Evolutionary conservation across 2,329 filamentous ascomycete genomes (phyloP).

Genomic region (Ceratocystis alfenasii): DNA sequence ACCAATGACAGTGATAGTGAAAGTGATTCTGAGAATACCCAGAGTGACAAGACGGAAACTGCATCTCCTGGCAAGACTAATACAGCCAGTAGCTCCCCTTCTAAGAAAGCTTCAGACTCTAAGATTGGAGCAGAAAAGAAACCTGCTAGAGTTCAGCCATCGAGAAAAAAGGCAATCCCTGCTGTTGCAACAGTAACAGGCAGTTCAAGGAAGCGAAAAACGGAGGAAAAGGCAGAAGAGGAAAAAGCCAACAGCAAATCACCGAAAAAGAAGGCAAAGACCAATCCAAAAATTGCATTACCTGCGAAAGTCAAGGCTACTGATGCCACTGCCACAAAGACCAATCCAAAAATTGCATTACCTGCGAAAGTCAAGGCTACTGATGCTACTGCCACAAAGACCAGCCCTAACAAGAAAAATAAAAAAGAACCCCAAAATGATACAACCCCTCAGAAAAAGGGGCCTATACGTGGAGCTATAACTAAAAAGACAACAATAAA

Average conservation of each 20-base stretch:
- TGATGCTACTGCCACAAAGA: neutral
- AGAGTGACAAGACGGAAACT: neutral
- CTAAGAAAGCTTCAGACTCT: neutral
- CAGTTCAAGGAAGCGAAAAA: neutral
- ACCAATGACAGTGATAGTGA: neutral
- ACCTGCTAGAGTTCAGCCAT: neutral
- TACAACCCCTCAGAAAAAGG: neutral
- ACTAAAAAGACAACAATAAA: neutral
- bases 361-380: neutral
- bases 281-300: neutral
- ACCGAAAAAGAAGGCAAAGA: neutral
- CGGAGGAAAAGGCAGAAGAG: neutral
- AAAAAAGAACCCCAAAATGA: neutral
- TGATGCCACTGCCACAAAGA: neutral
- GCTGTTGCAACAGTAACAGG: neutral
- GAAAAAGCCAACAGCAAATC: neutral
- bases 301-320: neutral
- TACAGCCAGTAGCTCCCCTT: neutral
- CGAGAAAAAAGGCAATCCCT: neutral
- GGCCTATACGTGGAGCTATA: neutral
- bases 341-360: neutral
- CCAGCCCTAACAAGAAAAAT: neutral
- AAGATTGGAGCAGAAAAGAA: neutral
- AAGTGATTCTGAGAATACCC: conserved; percentile 1
- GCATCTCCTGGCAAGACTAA: too few species aligned